Evolutionary conservation across 169 alveolate species (phyloP), one percentile per base, ranked within the genome.

Genomic region (Plasmodium fragile): DNA sequence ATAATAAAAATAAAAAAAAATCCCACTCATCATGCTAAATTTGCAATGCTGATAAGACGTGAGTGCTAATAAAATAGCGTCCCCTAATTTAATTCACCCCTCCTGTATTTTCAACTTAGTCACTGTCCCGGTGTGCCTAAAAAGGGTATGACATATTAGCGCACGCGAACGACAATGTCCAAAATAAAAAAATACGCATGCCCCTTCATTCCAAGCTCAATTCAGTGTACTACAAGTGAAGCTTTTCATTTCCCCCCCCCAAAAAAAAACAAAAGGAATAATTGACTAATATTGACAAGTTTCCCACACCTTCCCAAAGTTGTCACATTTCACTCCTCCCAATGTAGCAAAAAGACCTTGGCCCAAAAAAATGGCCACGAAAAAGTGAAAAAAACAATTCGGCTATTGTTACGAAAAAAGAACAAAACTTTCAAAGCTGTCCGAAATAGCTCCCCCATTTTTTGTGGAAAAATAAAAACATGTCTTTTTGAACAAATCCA

Each of bases 381-480:
- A 65, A 22, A 65, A 22, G 11, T 28, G 36, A n/a, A 18, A 65
- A 65, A 65, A 16, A 65, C 75, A 65, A 65, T 18, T 65, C n/a
- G 75, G 16, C 75, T 65, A 22, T 65, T 22, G 16, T 4, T 1
- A 22, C 36, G 75, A 65, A 8, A 65, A 65, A 65, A 28, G 36
- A 34, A 65, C n/a, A 65, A 39, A 22, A 22, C 34, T 65, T 65
- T 22, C 30, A 22, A 65, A 65, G 3, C 11, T 10, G 41, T 28
- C 36, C 36, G 16, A 22, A 65, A 25, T 65, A 18, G 13, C 6
- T 22, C 39, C 39, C 36, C n/a, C n/a, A n/a, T 4, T 80, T 43
- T 52, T 52, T 80, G 45, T 80, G 65, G 36, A 25, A 28, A 80
- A 36, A 80, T 80, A 28, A 80, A 36, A 80, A 80, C 11, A 11